These are phyloP conservation scores for Mycena filopes DNA, from an alignment of 768 basidiomycete genomes.

Conservation along the genomic window DNA sequence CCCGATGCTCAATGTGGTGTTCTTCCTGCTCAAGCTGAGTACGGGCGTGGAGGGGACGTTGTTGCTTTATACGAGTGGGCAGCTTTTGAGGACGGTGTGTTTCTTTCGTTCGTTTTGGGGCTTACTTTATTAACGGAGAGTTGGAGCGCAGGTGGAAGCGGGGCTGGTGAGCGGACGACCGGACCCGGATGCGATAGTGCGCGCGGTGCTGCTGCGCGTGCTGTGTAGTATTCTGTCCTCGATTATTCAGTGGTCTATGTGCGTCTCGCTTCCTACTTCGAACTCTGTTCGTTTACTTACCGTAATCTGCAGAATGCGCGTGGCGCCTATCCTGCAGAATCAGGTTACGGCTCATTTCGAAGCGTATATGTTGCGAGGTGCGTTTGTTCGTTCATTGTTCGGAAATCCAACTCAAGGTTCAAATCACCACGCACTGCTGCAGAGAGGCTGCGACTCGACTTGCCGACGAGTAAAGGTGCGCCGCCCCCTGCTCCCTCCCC, in stretches of 20 bases:
- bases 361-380: constrained; percentile 16
- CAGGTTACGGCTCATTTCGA: constrained; percentile 10
- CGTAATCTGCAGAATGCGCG: neutral
- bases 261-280: no score
- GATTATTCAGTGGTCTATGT: neutral
- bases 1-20: neutral
- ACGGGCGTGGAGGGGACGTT: neutral
- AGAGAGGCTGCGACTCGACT: constrained; percentile 17
- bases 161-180: neutral
- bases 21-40: neutral
- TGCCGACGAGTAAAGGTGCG: constrained; percentile 16
- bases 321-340: neutral
- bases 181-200: neutral
- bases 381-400: neutral
- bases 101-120: neutral
- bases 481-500: no score
- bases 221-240: neutral
- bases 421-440: neutral
- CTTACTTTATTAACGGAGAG: no score
- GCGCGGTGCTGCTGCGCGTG: neutral
- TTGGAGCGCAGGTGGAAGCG: constrained; percentile 20
- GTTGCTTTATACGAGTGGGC: constrained; percentile 3
- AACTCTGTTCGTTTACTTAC: no score
- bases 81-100: neutral
- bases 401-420: neutral